These are phyloP conservation scores for Colletotrichum sublineola DNA, from an alignment of 2,329 filamentous ascomycete genomes.

Conservation along the genomic window DNA sequence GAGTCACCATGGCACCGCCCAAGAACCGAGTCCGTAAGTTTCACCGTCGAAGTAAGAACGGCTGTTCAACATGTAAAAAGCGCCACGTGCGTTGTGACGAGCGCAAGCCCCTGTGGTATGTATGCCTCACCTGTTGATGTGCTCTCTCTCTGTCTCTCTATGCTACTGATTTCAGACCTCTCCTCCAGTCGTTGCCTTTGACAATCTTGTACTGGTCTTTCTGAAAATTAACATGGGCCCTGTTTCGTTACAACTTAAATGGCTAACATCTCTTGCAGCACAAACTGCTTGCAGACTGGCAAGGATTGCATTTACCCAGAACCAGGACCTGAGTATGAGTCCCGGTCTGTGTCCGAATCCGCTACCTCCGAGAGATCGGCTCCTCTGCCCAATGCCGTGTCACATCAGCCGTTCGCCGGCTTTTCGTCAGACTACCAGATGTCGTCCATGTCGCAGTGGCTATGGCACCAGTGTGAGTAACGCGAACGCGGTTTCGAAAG, in stretches of 20 bases:
- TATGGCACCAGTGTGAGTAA: slow-evolving; percentile 54
- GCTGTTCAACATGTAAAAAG: slow-evolving; percentile 54
- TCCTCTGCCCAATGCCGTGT: slow-evolving; percentile 31
- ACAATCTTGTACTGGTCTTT: background rate
- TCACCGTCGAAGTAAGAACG: slow-evolving; percentile 54
- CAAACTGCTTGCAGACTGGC: slow-evolving; percentile 60
- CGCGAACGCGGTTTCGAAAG: background rate
- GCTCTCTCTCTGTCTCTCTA: background rate
- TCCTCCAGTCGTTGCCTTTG: background rate
- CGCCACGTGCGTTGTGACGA: slow-evolving; percentile 63
- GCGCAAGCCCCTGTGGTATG: slow-evolving; percentile 60
- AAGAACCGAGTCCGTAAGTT: slow-evolving; percentile 55
- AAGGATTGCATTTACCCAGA: slow-evolving; percentile 57
- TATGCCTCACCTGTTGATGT: slow-evolving; percentile 46
- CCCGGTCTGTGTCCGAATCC: slow-evolving; percentile 27
- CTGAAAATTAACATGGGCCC: background rate
- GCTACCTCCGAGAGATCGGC: slow-evolving; percentile 12
- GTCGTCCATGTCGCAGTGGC: slow-evolving; percentile 51
- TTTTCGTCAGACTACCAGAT: slow-evolving; percentile 45
- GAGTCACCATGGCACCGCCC: slow-evolving; percentile 50
- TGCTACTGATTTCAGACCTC: background rate
- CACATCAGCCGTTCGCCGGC: slow-evolving; percentile 39
- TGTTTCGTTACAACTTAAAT: background rate
- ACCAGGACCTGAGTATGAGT: slow-evolving; percentile 9
- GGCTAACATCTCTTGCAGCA: slow-evolving; percentile 49